Evolutionary conservation across 371 early-diverging fungal species (phyloP), one percentile per base, ranked within the genome.

Genomic region (Coemansia sp.): DNA sequence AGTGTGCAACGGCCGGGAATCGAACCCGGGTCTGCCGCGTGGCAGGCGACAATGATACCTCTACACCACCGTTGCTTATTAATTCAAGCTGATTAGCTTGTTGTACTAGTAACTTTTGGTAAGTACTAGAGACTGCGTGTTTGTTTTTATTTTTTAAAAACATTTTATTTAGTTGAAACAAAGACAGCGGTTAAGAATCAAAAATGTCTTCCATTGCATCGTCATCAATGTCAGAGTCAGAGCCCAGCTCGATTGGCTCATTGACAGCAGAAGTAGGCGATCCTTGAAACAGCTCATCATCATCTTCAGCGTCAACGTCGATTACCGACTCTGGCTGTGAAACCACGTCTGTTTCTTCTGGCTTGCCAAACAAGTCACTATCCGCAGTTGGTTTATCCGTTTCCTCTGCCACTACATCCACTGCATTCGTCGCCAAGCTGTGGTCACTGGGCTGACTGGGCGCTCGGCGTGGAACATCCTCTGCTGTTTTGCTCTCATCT

Each of bases 161-260:
- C 8, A 34, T 34, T 3, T 34, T 34, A 34, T 34, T 8, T 7
- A 31, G 34, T 34, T 34, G 2, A 34, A 34, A 34, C 34, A 34
- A 34, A 10, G 34, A 34, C 37, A 34, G 29, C 29, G 29, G 29
- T 18, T 45, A 29, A 51, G 63, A 74, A 29, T 74, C 63, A 22
- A 74, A 74, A 22, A 74, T 74, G 39, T 74, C 67, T 31, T 74
- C 71, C 75, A 74, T 74, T 14, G 66, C 75, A 29, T 73, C 65
- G 51, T 73, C 73, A 10, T 50, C 55, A 24, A 66, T 34, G 11
- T 74, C 70, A 21, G 75, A 74, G 45, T 40, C 55, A 16, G 70
- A 66, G 50, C 69, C 70, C n/a, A 70, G 45, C 21, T 63, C 75
- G 39, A 74, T 74, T 0, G 64, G 47, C 39, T 66, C 69, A 4